Evolutionary conservation across 495 filamentous ascomycete species (phyloP), one percentile per base, ranked within the genome.

Genomic region (Trichoderma orchidacearum): DNA sequence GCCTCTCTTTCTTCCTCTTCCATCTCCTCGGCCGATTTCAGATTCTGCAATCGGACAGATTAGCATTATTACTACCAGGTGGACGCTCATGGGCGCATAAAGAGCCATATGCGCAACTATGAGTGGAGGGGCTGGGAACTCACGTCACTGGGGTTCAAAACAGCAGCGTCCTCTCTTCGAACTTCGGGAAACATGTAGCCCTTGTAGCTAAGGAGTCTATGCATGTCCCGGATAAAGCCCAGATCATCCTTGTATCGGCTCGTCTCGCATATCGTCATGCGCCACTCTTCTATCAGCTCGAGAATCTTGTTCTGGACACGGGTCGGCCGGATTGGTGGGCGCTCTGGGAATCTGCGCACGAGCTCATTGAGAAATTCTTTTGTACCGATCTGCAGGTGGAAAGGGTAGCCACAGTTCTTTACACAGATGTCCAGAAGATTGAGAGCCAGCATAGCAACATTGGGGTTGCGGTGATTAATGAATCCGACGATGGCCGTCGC

Each of bases 321-420:
- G 35, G 86, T 86, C 51, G 91, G 80, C 54, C 93, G 84, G 59
- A 91, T 76, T 11, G 92, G 88, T 45, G 93, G 93, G 30, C 92
- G 81, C 71, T 98, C 93, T 57, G 93, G 93, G 66, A 98, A 98
- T 54, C 92, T 80, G 57, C 93, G 85, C 28, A 98, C 93, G 60
- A 98, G 85, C 78, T 98, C 93, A 75, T 97, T 98, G 56, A 98
- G 81, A 64, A 98, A 97, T 63, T 98, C 93, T 69, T 98, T 98
- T 56, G 93, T 97, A 68, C 86, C 89, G 69, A 98, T 96, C 72
- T 98, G 93, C 35, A 98, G 84, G 59, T 98, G 93, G 70, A 98
- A 98, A 17, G 94, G 90, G 71, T 98, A 98, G 63, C 93, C 93
- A 82, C 93, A 98, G 70, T 98, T 98, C 74, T 98, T 98, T 68